Base-by-base conservation (phyloP, 2,329 filamentous ascomycete genomes). In the Alternaria tenuissima region DNA sequence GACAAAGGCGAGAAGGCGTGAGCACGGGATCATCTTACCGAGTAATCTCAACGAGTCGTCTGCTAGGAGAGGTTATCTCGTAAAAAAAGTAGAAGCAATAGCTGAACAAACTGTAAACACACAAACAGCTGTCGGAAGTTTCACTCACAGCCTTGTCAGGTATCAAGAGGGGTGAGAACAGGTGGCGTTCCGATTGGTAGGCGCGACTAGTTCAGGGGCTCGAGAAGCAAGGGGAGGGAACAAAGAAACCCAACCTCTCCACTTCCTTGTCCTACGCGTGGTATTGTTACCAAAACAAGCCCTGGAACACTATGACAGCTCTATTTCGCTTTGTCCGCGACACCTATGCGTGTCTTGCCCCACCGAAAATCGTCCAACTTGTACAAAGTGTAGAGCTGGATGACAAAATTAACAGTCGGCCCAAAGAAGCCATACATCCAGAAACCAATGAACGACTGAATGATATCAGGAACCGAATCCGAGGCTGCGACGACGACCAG, bases 291-390 rank as follows among this genome's bases (percentile, higher is more conserved):
- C 39, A 8, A 16, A 42, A 42, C 20, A 24, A 42, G 39, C 39
- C 20, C 11, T 24, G 20, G 4, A 24, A 24, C 12, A 42, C 1
- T 24, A 16, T 6, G 11, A 24, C 39, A 2, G 39, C 20, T 42
- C 32, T 49, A 36, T 9, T 38, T 24, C 24, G 32, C 32, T 20
- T 49, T 49, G 4, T 43, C 24, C 28, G 36, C 22, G 20, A 59
- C 43, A 16, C 34, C 56, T 12, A 59, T 43, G 14, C 43, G 42
- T 7, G 56, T 59, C 56, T 59, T 59, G 8, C 51, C 51, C 56
- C 56, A 59, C 32, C 51, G 36, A 14, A 59, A 59, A 55, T 59
- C 51, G 28, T 59, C 51, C 51, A 59, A 11, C 5, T 55, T 55
- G 28, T 48, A 38, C n/a, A 59, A 18, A 7, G 51, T 55, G 43